phyloP scores from a whole-genome alignment of 129 eudicot genomes.

The Silybum marianum region DNA sequence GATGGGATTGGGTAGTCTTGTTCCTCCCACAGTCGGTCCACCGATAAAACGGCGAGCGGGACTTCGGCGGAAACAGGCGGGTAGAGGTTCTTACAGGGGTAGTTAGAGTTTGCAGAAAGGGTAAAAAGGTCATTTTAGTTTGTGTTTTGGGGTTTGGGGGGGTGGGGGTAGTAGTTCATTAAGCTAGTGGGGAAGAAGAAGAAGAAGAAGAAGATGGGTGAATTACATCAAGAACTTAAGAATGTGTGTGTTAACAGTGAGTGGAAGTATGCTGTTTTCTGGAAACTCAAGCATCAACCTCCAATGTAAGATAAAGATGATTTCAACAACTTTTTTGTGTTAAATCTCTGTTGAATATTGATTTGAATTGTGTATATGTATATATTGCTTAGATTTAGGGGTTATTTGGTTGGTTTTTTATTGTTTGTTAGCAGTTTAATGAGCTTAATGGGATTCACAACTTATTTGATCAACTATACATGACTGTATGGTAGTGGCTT shows the following conservation, averaged over 20 bases:
- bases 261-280: constrained; percentile 88
- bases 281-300: constrained; percentile 78
- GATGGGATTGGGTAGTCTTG: constrained; percentile 78
- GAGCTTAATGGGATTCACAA: no score
- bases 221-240: constrained; percentile 67
- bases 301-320: constrained; percentile 70
- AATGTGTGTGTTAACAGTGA: constrained; percentile 67
- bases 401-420: no score
- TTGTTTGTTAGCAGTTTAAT: no score
- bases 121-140: constrained; percentile 34
- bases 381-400: constrained; percentile 7
- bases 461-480: no score
- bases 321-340: constrained; percentile 1
- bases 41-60: constrained; percentile 88
- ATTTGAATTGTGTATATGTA: background rate
- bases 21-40: constrained; percentile 82
- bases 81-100: constrained; percentile 97
- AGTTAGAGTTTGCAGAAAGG: constrained; percentile 67
- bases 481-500: no score
- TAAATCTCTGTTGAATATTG: background rate
- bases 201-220: constrained; percentile 56
- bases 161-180: constrained; percentile 37
- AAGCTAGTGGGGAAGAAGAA: constrained; percentile 25
- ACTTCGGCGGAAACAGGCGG: constrained; percentile 94
- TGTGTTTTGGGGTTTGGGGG: constrained; percentile 27